These are phyloP conservation scores for Boletus pseudopeckii DNA, from an alignment of 768 basidiomycete genomes.

Conservation along the genomic window DNA sequence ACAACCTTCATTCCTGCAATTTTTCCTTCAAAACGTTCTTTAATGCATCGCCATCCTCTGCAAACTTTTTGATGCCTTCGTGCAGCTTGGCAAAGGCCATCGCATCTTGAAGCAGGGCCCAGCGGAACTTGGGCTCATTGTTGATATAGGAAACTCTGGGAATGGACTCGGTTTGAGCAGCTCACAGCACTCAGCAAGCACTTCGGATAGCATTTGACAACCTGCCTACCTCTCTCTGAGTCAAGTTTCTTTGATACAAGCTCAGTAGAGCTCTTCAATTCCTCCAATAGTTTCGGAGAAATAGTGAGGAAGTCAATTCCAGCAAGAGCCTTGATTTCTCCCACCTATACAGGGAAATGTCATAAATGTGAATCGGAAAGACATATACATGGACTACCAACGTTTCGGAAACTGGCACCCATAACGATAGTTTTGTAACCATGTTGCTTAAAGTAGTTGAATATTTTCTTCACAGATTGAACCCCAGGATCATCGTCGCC, in stretches of 20 bases:
- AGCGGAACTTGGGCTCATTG: conserved; percentile 92
- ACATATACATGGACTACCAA: conserved; percentile 34
- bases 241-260: conserved; percentile 83
- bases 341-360: conserved; percentile 42
- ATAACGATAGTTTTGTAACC: conserved; percentile 97
- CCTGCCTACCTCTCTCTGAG: conserved; percentile 48
- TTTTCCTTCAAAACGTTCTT: conserved; percentile 76
- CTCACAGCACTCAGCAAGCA: conserved; percentile 22
- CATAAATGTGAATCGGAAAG: not conserved
- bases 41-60: conserved; percentile 84
- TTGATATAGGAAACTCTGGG: conserved; percentile 79
- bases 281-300: conserved; percentile 80
- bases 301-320: conserved; percentile 97
- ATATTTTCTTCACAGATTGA: conserved; percentile 90
- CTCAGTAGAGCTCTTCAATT: conserved; percentile 72
- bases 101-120: conserved; percentile 81
- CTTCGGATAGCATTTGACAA: not conserved
- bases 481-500: conserved; percentile 95
- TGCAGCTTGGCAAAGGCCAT: conserved; percentile 98
- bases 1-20: conserved; percentile 28
- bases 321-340: conserved; percentile 91
- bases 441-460: conserved; percentile 98
- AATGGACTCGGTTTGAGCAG: conserved; percentile 60
- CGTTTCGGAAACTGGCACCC: conserved; percentile 98
- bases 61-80: conserved; percentile 97